Evolutionary conservation across 805 yeast genomes (phyloP).

Genomic region (Ogataea trehalophila): DNA sequence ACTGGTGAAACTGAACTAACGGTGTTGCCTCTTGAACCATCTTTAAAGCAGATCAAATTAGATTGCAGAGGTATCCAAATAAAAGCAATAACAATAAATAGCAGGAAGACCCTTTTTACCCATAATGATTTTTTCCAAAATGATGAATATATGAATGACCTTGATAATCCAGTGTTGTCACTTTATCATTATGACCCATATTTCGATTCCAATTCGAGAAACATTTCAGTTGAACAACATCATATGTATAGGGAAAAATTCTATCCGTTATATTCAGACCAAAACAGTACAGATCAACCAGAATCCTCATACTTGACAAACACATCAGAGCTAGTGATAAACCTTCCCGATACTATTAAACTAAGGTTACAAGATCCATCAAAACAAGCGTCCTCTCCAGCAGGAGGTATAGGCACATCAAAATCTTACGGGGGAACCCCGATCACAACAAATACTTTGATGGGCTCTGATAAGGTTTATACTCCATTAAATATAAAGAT

Average conservation of each 20-base stretch:
- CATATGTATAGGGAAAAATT: conserved; percentile 52
- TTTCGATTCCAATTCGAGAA: conserved; percentile 40
- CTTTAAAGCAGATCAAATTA: conserved; percentile 54
- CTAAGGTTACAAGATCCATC: conserved; percentile 53
- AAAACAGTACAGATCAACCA: conserved; percentile 28
- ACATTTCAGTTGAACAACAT: conserved; percentile 47
- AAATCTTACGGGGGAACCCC: conserved; percentile 34
- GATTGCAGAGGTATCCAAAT: conserved; percentile 79
- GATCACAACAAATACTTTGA: conserved; percentile 25
- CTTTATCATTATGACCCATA: conserved; percentile 25
- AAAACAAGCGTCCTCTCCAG: conserved; percentile 29
- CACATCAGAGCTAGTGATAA: conserved; percentile 61
- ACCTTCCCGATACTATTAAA: conserved; percentile 62
- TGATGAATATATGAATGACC: conserved; percentile 31
- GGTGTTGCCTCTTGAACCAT: conserved; percentile 61
- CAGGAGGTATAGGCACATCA: conserved; percentile 22
- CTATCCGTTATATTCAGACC: conserved; percentile 48
- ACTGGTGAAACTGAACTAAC: conserved; percentile 80
- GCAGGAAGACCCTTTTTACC: conserved; percentile 48
- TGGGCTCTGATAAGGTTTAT: conserved; percentile 45
- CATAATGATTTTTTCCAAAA: conserved; percentile 48
- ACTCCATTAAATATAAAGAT: conserved; percentile 72
- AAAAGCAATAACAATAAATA: conserved; percentile 59
- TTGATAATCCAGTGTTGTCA: conserved; percentile 26
- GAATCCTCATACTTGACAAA: conserved; percentile 28